Base-by-base conservation (phyloP, 192 early-diverging fungal species). In the Umbelopsis ramanniana region DNA sequence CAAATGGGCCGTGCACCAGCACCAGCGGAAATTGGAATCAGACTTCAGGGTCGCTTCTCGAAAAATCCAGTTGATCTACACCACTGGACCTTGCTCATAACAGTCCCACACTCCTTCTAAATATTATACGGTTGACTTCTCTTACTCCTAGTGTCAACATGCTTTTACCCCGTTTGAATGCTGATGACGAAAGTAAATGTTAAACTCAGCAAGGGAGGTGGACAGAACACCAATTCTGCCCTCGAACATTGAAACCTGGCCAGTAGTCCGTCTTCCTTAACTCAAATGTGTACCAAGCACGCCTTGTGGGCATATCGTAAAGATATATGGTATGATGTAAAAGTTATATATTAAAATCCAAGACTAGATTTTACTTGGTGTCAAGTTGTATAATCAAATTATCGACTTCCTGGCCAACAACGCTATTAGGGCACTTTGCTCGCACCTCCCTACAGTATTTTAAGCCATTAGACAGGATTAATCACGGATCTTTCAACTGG, bases 391-490 rank as follows among this genome's bases (percentile, higher is more conserved):
- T 76, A 22, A 84, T 74, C 26, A 80, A 75, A 22, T 75, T 52
- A 54, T 84, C 83, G 24, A 84, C 38, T 48, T 84, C 83, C 70
- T 84, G 83, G n/a, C 73, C 75, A 33, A 82, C 74, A 22, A 82
- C 72, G 55, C 77, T 77, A 67, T 84, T 80, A 6, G 77, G 77
- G 71, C 80, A 82, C 66, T 84, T 84, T 29, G 68, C 76, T 24
- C 76, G 46, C 15, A 84, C 76, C 66, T 80, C 81, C 23, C 82
- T 84, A 48, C 17, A 68, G 0, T 43, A 72, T 19, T 15, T 15
- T 57, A 17, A 46, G 6, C 40, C 40, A 12, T 43, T 66, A 68
- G 54, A 60, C 37, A 67, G 33, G 2, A 37, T 35, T 38, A 24
- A 19, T 43, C 29, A 29, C 29, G 19, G 26, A 55, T 37, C 26